These are phyloP conservation scores for Globisporangium cystogenes DNA, from an alignment of 352 stramenopile genomes.

Conservation along the genomic window DNA sequence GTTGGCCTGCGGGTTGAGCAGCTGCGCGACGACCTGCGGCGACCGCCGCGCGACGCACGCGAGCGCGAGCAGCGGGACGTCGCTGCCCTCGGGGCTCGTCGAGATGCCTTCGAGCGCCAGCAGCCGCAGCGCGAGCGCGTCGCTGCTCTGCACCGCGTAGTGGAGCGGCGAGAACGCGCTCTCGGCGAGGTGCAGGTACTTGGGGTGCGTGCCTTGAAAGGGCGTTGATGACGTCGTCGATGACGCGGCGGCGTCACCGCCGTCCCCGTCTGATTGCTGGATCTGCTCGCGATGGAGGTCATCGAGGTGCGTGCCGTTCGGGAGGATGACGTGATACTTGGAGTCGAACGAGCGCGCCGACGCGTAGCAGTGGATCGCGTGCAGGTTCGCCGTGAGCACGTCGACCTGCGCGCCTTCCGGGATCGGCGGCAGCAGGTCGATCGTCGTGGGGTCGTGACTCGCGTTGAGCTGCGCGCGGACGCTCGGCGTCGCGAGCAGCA, in stretches of 20 bases:
- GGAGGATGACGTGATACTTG: constrained; percentile 56
- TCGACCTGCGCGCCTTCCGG: constrained; percentile 20
- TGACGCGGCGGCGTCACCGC: too few relatives aligned
- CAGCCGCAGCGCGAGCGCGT: constrained; percentile 27
- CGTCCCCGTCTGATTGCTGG: constrained; percentile 2
- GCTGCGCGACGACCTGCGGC: constrained; percentile 26
- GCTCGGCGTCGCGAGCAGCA: constrained; percentile 25
- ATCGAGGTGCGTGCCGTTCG: constrained; percentile 34
- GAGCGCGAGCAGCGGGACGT: constrained; percentile 47
- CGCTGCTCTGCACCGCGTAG: constrained; percentile 50
- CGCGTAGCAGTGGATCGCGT: constrained; percentile 29
- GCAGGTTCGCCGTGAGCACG: constrained; percentile 14
- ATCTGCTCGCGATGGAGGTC: constrained; percentile 35
- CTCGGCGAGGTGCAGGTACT: constrained; percentile 48
- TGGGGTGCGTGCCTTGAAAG: constrained; percentile 9
- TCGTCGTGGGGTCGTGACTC: constrained; percentile 48
- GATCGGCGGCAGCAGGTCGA: constrained; percentile 39
- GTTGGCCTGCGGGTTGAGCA: constrained; percentile 48
- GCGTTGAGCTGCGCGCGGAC: constrained; percentile 24
- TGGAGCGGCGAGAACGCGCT: constrained; percentile 49
- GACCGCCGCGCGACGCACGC: constrained; percentile 45
- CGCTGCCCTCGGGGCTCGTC: constrained; percentile 38
- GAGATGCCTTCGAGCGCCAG: constrained; percentile 24
- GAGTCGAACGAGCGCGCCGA: constrained; percentile 34
- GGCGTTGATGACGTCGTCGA: too few relatives aligned